Evolutionary conservation across 2,329 filamentous ascomycete species (phyloP).

Genomic region (Pezizomycotina sp.): DNA sequence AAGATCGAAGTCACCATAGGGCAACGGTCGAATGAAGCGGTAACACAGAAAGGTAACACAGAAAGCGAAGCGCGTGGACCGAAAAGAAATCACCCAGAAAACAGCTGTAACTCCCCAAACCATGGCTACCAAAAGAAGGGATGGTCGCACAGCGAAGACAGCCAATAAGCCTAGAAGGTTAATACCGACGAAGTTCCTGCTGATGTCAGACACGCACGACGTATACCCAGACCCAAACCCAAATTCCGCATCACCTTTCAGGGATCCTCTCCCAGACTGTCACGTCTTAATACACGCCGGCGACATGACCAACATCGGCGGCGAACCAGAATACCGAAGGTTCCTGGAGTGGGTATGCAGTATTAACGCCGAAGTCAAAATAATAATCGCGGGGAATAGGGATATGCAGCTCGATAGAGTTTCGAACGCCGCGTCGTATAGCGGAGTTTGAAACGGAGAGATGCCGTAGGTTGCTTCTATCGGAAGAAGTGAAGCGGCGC

Average conservation of each 20-base stretch:
- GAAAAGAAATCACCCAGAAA: too few relatives aligned
- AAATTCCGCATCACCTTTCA: slow-evolving; percentile 5
- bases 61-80: too few relatives aligned
- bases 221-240: slow-evolving; percentile 1
- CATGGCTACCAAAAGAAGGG: too few relatives aligned
- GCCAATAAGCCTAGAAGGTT: too few relatives aligned
- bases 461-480: slow-evolving; percentile 39
- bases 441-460: slow-evolving; percentile 41
- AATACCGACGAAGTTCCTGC: slow-evolving; percentile 11
- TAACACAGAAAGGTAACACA: too few relatives aligned
- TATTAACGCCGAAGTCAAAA: slow-evolving; percentile 46
- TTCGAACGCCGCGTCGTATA: slow-evolving; percentile 40
- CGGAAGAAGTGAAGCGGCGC: slow-evolving; percentile 27
- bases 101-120: too few relatives aligned
- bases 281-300: slow-evolving; percentile 63
- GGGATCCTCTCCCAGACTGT: slow-evolving; percentile 41
- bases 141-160: too few relatives aligned
- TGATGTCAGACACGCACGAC: slow-evolving; percentile 58
- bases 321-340: slow-evolving; percentile 38
- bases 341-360: slow-evolving; percentile 50
- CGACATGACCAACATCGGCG: slow-evolving; percentile 59
- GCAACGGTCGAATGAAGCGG: too few relatives aligned
- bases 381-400: slow-evolving; percentile 45
- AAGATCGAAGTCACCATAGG: too few relatives aligned
- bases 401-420: slow-evolving; percentile 50